Evolutionary conservation across 164 flowering plant genomes (phyloP).

Genomic region (Taxillus chinensis): DNA sequence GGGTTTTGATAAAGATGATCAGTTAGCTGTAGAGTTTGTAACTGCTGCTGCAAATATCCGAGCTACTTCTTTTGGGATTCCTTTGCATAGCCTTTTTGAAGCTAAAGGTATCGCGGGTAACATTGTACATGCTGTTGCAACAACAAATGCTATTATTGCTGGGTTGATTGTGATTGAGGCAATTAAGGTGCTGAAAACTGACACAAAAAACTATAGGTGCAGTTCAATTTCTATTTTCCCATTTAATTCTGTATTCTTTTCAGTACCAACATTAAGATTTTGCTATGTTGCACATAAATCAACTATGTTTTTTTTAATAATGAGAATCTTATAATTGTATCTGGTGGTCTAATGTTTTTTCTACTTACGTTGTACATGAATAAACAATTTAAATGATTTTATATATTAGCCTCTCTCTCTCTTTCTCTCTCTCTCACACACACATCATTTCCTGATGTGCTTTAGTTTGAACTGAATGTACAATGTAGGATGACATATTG

Average conservation of each 20-base stretch:
- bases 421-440: neutral
- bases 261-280: too few relatives aligned
- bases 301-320: neutral
- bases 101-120: slow-evolving; percentile 99
- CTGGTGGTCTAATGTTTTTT: too few relatives aligned
- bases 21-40: slow-evolving; percentile 94
- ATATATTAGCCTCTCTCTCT: neutral
- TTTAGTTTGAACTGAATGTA: slow-evolving; percentile 4
- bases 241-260: neutral
- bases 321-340: too few relatives aligned
- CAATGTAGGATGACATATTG: slow-evolving; percentile 77
- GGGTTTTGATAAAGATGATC: slow-evolving; percentile 94
- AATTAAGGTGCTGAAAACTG: slow-evolving; percentile 76
- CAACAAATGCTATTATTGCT: slow-evolving; percentile 94
- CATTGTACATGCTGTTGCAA: slow-evolving; percentile 97
- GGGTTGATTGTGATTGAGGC: slow-evolving; percentile 96
- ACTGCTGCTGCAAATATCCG: slow-evolving; percentile 98
- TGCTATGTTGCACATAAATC: too few relatives aligned
- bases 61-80: slow-evolving; percentile 89
- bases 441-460: neutral
- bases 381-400: too few relatives aligned
- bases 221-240: slow-evolving; percentile 1
- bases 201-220: slow-evolving; percentile 58
- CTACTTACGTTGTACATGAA: too few relatives aligned
- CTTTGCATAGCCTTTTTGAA: slow-evolving; percentile 91